phyloP scores from a whole-genome alignment of 371 early-diverging fungal genomes.

The Mucor ambiguus region DNA sequence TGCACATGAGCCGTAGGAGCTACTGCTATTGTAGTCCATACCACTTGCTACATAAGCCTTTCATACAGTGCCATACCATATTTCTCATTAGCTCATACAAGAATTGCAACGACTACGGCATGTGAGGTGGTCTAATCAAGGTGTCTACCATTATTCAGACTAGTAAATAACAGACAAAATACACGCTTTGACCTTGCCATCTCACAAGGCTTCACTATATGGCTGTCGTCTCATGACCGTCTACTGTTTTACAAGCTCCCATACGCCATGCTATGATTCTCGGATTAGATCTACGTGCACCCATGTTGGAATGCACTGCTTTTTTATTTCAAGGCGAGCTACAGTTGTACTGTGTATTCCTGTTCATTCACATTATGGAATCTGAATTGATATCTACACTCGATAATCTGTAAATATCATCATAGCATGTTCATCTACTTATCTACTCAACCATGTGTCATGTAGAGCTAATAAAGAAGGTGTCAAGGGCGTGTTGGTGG shows the following conservation, averaged over 20 bases:
- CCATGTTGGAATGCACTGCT: neutral
- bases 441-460: neutral
- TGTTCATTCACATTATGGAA: constrained; percentile 22
- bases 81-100: too few species aligned
- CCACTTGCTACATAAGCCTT: too few species aligned
- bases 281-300: neutral
- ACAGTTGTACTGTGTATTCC: neutral
- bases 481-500: constrained; percentile 51
- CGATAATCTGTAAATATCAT: constrained; percentile 27
- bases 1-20: neutral
- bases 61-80: too few species aligned
- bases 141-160: neutral
- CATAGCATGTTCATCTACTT: neutral
- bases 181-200: neutral
- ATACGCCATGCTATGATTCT: neutral
- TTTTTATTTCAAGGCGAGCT: neutral
- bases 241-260: neutral
- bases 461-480: constrained; percentile 44
- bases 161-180: too few species aligned
- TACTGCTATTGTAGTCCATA: too few species aligned
- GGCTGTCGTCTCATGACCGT: too few species aligned
- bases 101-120: too few species aligned
- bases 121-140: neutral
- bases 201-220: neutral
- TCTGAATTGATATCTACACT: constrained; percentile 35